A percentile compares a stretch with the other conserved stretches of the same genome.
phyloP scores from a whole-genome alignment of 441 rosid genomes.

The Kokia cookei region DNA sequence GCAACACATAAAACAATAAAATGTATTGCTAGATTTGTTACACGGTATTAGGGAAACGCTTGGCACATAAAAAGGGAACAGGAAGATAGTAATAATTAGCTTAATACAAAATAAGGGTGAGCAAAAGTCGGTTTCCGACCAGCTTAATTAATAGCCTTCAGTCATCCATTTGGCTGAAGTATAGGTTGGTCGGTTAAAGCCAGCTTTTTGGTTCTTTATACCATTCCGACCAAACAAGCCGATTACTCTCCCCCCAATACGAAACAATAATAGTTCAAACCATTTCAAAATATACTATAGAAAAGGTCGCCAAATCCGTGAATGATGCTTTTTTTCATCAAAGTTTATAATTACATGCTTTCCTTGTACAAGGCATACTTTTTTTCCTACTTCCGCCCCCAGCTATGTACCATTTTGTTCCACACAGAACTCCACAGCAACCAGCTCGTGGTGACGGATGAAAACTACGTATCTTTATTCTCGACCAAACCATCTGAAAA shows the following conservation, averaged over 20 bases:
- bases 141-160: too few relatives aligned
- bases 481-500: constrained; percentile 92
- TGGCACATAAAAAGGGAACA: neutral
- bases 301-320: neutral
- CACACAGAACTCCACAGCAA: constrained; percentile 84
- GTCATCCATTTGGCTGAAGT: too few relatives aligned
- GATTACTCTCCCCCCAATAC: neutral
- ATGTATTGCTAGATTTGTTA: neutral
- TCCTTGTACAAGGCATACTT: constrained; percentile 32
- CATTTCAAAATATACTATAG: neutral
- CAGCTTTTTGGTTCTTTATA: too few relatives aligned
- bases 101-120: neutral
- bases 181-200: too few relatives aligned
- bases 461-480: constrained; percentile 79
- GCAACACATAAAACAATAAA: neutral
- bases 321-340: neutral
- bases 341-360: neutral
- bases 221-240: too few relatives aligned
- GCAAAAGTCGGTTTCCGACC: too few relatives aligned
- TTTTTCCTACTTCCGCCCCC: constrained; percentile 99
- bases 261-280: neutral
- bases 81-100: neutral
- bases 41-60: neutral
- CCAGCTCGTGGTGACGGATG: constrained; percentile 97
- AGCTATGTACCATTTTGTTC: constrained; percentile 92